Conservation (phyloP, 176 grass and related monocot species). For the Eragrostis nindensis region DNA sequence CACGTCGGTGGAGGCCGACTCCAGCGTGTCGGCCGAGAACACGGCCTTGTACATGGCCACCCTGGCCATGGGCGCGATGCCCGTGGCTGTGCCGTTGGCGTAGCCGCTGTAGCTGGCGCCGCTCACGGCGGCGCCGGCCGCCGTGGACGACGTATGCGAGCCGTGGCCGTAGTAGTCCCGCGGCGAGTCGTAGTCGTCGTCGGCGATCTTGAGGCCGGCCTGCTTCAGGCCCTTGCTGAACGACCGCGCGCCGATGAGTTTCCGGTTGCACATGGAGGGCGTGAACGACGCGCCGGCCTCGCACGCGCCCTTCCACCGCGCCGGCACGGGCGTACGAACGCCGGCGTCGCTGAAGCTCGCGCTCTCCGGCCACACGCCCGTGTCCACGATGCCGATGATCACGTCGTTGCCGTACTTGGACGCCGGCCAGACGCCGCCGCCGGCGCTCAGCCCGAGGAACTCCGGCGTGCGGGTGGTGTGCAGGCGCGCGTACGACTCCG, state of each 20-base stretch:
- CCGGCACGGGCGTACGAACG: constrained; percentile 34
- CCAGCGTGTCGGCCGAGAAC: constrained; percentile 41
- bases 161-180: constrained; percentile 67
- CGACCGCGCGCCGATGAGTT: constrained; percentile 60
- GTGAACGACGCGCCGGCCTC: constrained; percentile 44
- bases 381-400: constrained; percentile 73
- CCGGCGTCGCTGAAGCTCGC: constrained; percentile 55
- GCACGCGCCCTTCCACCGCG: constrained; percentile 61
- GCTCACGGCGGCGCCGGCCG: constrained; percentile 46
- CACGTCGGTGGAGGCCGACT: constrained; percentile 64
- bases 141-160: constrained; percentile 74
- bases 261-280: constrained; percentile 52
- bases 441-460: constrained; percentile 58
- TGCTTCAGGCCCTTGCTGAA: constrained; percentile 59
- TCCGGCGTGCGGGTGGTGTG: constrained; percentile 65
- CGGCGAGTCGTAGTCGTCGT: constrained; percentile 58
- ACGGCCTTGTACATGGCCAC: constrained; percentile 71
- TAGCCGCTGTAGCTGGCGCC: constrained; percentile 51
- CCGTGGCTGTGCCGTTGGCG: constrained; percentile 60
- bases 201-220: not conserved
- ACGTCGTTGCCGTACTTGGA: constrained; percentile 57
- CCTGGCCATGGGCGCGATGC: constrained; percentile 58
- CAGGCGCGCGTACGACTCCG: constrained; percentile 61
- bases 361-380: constrained; percentile 55
- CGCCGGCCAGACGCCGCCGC: constrained; percentile 33